These are phyloP conservation scores for Fusarium mexicanum DNA, from an alignment of 2,329 filamentous ascomycete species.

Conservation along the genomic window DNA sequence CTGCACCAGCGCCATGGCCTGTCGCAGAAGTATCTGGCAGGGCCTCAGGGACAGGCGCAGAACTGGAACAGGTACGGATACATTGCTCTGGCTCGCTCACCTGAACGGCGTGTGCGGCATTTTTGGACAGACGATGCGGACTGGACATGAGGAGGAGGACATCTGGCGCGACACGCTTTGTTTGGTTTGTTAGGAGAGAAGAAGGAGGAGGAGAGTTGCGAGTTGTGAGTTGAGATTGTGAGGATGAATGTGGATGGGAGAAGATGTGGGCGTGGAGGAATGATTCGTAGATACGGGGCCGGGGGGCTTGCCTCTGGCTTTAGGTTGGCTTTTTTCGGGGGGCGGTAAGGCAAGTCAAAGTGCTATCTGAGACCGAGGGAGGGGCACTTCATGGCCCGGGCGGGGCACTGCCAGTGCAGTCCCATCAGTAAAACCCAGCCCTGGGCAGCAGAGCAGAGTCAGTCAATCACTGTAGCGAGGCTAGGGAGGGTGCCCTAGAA, in stretches of 20 bases:
- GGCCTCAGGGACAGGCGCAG: constrained; percentile 8
- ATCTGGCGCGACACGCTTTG: constrained; percentile 55
- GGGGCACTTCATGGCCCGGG: constrained; percentile 25
- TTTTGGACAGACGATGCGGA: constrained; percentile 60
- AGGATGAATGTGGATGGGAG: constrained; percentile 28
- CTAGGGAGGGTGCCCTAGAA: constrained; percentile 8
- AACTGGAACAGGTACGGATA: not conserved
- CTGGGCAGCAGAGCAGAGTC: not conserved
- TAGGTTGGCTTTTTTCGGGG: not conserved
- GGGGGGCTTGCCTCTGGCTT: not conserved
- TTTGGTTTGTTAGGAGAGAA: constrained; percentile 16
- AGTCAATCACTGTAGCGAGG: constrained; percentile 1
- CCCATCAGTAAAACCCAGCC: constrained; percentile 1
- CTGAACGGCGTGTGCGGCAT: constrained; percentile 62
- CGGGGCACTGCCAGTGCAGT: constrained; percentile 16
- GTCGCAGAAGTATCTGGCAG: constrained; percentile 32
- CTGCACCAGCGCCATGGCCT: constrained; percentile 10
- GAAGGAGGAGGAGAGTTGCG: constrained; percentile 24
- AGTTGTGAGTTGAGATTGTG: constrained; percentile 31
- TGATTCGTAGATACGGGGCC: constrained; percentile 45
- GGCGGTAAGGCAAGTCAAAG: constrained; percentile 24
- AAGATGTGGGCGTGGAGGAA: constrained; percentile 44
- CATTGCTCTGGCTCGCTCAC: constrained; percentile 49
- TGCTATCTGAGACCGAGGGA: constrained; percentile 28
- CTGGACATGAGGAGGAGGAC: constrained; percentile 69